Percentiles rank a stretch among this genome's conserved stretches.
phyloP scores from a whole-genome alignment of 208 protist species.

The Leishmania turanica region DNA sequence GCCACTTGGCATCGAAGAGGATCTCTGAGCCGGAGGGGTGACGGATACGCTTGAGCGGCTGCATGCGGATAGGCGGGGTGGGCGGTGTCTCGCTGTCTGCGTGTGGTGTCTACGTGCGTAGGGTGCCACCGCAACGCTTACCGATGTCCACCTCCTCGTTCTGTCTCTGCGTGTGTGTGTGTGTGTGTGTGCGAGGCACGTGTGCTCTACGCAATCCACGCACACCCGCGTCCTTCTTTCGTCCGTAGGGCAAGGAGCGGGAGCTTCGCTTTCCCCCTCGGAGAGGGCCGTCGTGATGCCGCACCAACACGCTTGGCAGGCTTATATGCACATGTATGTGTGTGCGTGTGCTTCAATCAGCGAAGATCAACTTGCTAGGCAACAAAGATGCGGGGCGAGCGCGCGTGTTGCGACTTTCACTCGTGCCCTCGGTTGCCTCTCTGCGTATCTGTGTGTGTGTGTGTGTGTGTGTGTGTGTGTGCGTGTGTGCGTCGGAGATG shows the following conservation, averaged over 20 bases:
- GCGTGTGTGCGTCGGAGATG: background rate
- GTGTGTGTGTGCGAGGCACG: background rate
- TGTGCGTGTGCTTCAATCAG: background rate
- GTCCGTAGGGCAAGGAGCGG: background rate
- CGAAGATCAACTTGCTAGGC: background rate
- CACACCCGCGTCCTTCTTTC: background rate
- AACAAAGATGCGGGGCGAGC: background rate
- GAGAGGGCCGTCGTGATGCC: background rate
- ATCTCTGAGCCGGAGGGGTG: conserved; percentile 74
- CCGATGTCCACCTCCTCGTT: background rate
- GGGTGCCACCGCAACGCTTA: background rate
- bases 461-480: background rate
- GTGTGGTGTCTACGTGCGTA: background rate
- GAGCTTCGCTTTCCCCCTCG: background rate
- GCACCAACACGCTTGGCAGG: background rate
- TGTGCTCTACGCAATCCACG: background rate
- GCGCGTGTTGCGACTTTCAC: background rate
- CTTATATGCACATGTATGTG: background rate
- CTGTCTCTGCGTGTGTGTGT: background rate
- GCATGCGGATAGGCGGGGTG: conserved; percentile 3
- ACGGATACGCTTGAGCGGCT: conserved; percentile 36
- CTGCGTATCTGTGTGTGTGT: background rate
- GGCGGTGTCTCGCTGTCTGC: conserved; percentile 3
- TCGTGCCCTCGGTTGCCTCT: background rate
- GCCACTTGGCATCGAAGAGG: conserved; percentile 80